phyloP scores from a whole-genome alignment of 345 rosid genomes.

The Eucalyptus leucophloia region DNA sequence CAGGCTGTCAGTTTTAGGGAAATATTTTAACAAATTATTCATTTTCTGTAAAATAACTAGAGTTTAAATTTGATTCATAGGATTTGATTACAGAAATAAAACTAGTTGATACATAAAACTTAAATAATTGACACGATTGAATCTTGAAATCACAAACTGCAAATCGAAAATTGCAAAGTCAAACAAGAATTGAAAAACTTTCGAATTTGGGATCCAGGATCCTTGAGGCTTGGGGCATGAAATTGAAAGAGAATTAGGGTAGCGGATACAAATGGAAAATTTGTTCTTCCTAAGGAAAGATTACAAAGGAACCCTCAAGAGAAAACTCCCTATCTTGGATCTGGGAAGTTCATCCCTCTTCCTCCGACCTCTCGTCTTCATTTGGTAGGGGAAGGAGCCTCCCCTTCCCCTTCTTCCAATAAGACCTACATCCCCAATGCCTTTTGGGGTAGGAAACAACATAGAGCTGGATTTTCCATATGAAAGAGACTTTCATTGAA shows the following conservation, averaged over 20 bases:
- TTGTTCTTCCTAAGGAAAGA: neutral
- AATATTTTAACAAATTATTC: fast-evolving
- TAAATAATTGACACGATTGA: neutral
- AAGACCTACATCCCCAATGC: too few relatives aligned
- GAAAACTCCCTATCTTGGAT: neutral
- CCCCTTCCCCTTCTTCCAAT: too few relatives aligned
- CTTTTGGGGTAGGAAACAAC: neutral
- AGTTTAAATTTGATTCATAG: fast-evolving
- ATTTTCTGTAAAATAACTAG: fast-evolving
- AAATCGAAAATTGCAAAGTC: neutral
- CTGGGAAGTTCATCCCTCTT: neutral
- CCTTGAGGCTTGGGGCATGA: neutral
- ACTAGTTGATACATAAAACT: neutral
- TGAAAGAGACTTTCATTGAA: neutral
- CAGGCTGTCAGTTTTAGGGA: fast-evolving
- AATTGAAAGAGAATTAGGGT: neutral
- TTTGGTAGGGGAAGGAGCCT: neutral
- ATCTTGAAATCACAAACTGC: fast-evolving
- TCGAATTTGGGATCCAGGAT: neutral
- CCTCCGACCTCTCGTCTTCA: neutral
- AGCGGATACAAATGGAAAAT: neutral
- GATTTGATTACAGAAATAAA: neutral
- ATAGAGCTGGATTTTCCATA: neutral
- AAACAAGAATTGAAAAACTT: neutral
- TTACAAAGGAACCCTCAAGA: fast-evolving